A percentile compares a stretch with the other conserved stretches of the same genome.
phyloP scores from a whole-genome alignment of 1,284 basidiomycete genomes.

The Porodaedalea pini region DNA sequence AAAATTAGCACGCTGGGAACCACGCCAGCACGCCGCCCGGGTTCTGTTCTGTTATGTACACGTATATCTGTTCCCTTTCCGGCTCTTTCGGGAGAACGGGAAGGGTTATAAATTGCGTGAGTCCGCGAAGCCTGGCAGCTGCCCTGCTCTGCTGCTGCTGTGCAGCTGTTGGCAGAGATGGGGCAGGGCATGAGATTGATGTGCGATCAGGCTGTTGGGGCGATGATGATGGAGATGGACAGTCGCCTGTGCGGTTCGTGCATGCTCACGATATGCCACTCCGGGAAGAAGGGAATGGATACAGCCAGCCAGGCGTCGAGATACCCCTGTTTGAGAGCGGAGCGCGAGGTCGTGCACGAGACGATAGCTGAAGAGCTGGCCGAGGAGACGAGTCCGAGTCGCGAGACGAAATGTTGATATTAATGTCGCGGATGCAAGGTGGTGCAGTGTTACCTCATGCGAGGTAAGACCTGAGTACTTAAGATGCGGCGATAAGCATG shows the following conservation, averaged over 20 bases:
- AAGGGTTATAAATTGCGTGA: background rate
- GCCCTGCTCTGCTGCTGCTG: background rate
- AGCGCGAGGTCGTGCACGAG: too few species aligned
- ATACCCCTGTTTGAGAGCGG: background rate
- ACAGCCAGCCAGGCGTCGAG: background rate
- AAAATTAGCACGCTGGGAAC: conserved; percentile 2
- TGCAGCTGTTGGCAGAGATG: background rate
- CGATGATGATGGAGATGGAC: conserved; percentile 3
- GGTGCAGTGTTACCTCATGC: background rate
- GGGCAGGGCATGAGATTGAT: background rate
- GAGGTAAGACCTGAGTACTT: background rate
- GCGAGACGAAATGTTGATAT: background rate
- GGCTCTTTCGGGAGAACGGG: background rate
- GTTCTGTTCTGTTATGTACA: background rate
- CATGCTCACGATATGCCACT: conserved; percentile 5
- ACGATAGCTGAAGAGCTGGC: background rate
- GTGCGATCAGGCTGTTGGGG: conserved; percentile 1
- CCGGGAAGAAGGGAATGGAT: background rate
- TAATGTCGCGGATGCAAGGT: background rate
- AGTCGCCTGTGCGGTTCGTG: background rate
- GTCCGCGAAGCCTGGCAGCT: too few species aligned
- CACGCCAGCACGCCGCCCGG: background rate
- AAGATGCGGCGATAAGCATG: too few species aligned
- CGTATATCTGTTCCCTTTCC: background rate
- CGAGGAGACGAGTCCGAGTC: background rate